phyloP scores from a whole-genome alignment of 2,329 filamentous ascomycete genomes.

The Pseudocercospora musae region DNA sequence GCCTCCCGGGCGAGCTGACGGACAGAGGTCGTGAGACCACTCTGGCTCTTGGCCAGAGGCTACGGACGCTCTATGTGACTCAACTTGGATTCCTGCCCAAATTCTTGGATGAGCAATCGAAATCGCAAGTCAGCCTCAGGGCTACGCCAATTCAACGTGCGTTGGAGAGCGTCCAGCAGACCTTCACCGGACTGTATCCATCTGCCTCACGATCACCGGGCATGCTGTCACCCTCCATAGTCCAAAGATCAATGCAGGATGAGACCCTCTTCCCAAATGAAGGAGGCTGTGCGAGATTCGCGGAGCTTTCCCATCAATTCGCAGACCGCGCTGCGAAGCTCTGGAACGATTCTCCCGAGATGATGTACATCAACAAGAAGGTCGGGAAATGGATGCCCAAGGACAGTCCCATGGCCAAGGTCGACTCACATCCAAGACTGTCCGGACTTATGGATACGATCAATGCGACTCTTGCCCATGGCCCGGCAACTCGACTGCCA shows the following conservation, averaged over 20 bases:
- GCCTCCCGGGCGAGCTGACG: constrained; percentile 59
- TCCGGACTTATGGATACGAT: constrained; percentile 93
- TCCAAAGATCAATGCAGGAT: constrained; percentile 45
- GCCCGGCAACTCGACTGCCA: constrained; percentile 72
- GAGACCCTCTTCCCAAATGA: constrained; percentile 53
- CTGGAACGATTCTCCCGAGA: constrained; percentile 64
- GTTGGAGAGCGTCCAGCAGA: constrained; percentile 50
- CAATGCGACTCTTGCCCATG: constrained; percentile 84
- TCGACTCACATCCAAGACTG: constrained; percentile 79
- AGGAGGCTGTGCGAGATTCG: constrained; percentile 47
- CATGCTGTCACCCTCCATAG: constrained; percentile 44
- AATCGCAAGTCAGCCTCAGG: constrained; percentile 42
- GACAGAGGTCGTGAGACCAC: constrained; percentile 51
- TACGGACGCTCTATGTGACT: constrained; percentile 50
- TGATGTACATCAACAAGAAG: constrained; percentile 74
- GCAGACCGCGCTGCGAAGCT: constrained; percentile 46
- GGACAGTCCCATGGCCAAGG: constrained; percentile 62
- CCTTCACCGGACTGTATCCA: constrained; percentile 50
- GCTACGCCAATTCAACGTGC: constrained; percentile 51
- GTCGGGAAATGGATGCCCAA: constrained; percentile 85
- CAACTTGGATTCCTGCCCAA: constrained; percentile 49
- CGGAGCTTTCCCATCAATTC: constrained; percentile 47
- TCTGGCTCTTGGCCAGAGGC: constrained; percentile 46
- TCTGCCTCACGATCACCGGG: constrained; percentile 40
- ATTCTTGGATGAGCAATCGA: constrained; percentile 38